Percentiles rank a stretch among this genome's conserved stretches.
Conservation (phyloP, 2,329 filamentous ascomycete species). For the Stenocarpella maydis region DNA sequence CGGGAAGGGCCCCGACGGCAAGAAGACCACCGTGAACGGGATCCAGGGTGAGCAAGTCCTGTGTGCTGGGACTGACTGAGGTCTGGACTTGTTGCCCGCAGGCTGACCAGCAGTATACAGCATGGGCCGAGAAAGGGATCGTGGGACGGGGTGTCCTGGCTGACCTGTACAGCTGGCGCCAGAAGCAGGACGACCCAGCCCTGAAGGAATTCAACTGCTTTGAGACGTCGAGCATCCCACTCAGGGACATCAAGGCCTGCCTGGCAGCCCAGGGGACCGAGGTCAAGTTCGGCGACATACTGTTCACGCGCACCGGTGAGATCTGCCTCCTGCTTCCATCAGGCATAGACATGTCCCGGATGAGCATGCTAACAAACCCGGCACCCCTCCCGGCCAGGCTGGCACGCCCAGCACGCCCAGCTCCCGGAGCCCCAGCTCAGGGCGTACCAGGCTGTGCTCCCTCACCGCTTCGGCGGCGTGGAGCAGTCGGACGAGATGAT, state of each 20-base stretch:
- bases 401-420: conserved; percentile 49
- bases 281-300: conserved; percentile 60
- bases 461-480: conserved; percentile 56
- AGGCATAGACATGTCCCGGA: too few species aligned
- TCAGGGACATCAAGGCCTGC: conserved; percentile 48
- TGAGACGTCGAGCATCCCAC: conserved; percentile 45
- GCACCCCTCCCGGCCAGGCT: conserved; percentile 45
- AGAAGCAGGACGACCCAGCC: conserved; percentile 45
- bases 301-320: conserved; percentile 54
- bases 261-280: conserved; percentile 56
- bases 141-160: conserved; percentile 63
- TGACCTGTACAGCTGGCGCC: conserved; percentile 59
- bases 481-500: conserved; percentile 55
- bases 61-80: background rate
- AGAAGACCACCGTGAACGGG: conserved; percentile 50
- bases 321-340: background rate
- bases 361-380: background rate
- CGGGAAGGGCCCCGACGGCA: conserved; percentile 41
- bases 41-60: conserved; percentile 45
- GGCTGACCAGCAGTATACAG: conserved; percentile 39
- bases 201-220: conserved; percentile 45
- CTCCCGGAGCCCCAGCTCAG: conserved; percentile 49
- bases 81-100: background rate
- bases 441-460: conserved; percentile 45
- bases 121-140: conserved; percentile 62